These are phyloP conservation scores for Ophiocordyceps unilateralis DNA, from an alignment of 2,329 filamentous ascomycete species.

Conservation along the genomic window DNA sequence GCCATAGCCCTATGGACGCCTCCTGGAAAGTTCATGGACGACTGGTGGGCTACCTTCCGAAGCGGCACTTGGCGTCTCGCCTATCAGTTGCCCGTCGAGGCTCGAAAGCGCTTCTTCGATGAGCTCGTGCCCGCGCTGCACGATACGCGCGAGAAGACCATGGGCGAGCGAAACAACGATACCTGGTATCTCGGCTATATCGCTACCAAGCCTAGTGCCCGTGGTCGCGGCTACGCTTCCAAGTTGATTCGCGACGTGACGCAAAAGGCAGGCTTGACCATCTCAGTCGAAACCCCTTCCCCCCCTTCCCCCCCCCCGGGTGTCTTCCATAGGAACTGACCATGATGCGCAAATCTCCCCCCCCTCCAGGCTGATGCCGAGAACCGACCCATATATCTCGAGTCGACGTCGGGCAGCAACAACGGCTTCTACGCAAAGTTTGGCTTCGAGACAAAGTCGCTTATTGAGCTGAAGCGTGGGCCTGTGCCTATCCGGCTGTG, in stretches of 20 bases:
- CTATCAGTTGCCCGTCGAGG: constrained; percentile 57
- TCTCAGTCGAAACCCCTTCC: too few species aligned
- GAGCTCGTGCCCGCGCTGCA: constrained; percentile 64
- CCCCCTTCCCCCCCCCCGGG: too few species aligned
- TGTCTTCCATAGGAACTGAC: background rate
- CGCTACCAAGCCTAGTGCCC: constrained; percentile 53
- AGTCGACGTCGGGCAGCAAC: constrained; percentile 56
- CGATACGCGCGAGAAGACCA: constrained; percentile 49
- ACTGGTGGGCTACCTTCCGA: constrained; percentile 52
- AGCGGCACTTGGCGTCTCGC: constrained; percentile 63
- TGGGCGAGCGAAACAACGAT: constrained; percentile 48
- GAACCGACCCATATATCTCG: constrained; percentile 55
- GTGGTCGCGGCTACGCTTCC: constrained; percentile 55
- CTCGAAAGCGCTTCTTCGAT: constrained; percentile 54
- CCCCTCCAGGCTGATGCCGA: constrained; percentile 41
- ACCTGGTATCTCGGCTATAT: constrained; percentile 76
- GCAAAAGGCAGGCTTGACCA: constrained; percentile 28
- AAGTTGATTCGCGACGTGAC: constrained; percentile 57
- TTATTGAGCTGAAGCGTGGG: constrained; percentile 44
- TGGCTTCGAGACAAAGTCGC: constrained; percentile 49
- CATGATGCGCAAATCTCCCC: background rate
- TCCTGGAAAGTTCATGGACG: constrained; percentile 56
- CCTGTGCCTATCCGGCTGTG: constrained; percentile 46
- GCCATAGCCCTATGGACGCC: constrained; percentile 69
- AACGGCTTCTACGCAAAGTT: constrained; percentile 57